Percentiles rank a stretch among this genome's conserved stretches.
Evolutionary conservation across 2,329 filamentous ascomycete genomes (phyloP).

Genomic region (Fusarium torulosum): DNA sequence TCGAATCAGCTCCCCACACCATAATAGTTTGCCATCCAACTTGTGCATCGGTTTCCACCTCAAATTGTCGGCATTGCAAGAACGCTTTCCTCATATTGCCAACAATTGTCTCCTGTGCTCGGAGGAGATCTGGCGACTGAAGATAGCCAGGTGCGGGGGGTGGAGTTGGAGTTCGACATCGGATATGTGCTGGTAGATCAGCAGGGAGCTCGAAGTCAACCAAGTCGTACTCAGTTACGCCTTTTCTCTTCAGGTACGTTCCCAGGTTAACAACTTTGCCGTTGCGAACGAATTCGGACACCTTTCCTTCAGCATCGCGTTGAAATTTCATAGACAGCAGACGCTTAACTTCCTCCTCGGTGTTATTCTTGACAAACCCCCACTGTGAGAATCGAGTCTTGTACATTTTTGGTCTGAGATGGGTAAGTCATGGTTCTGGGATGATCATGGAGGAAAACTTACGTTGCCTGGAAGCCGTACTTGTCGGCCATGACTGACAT

Average conservation of each 20-base stretch:
- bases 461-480: slow-evolving; percentile 64
- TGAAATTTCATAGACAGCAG: slow-evolving; percentile 66
- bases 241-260: slow-evolving; percentile 66
- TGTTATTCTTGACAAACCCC: slow-evolving; percentile 68
- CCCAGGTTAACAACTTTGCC: slow-evolving; percentile 65
- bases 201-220: slow-evolving; percentile 60
- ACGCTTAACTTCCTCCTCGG: slow-evolving; percentile 64
- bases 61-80: slow-evolving; percentile 59
- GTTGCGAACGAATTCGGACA: slow-evolving; percentile 66
- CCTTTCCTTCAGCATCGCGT: slow-evolving; percentile 65
- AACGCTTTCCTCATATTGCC: slow-evolving; percentile 61
- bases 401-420: slow-evolving; percentile 64
- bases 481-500: slow-evolving; percentile 65
- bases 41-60: slow-evolving; percentile 55
- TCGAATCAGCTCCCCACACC: slow-evolving; percentile 60
- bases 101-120: slow-evolving; percentile 59
- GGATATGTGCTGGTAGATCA: slow-evolving; percentile 58
- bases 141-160: slow-evolving; percentile 58
- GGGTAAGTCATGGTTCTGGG: slow-evolving; percentile 24
- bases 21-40: slow-evolving; percentile 58
- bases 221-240: slow-evolving; percentile 65
- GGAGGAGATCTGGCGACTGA: slow-evolving; percentile 58
- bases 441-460: slow-evolving; percentile 39
- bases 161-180: slow-evolving; percentile 60
- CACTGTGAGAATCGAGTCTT: slow-evolving; percentile 68